phyloP scores from a whole-genome alignment of 2,329 filamentous ascomycete genomes.

The Epichloe typhina region DNA sequence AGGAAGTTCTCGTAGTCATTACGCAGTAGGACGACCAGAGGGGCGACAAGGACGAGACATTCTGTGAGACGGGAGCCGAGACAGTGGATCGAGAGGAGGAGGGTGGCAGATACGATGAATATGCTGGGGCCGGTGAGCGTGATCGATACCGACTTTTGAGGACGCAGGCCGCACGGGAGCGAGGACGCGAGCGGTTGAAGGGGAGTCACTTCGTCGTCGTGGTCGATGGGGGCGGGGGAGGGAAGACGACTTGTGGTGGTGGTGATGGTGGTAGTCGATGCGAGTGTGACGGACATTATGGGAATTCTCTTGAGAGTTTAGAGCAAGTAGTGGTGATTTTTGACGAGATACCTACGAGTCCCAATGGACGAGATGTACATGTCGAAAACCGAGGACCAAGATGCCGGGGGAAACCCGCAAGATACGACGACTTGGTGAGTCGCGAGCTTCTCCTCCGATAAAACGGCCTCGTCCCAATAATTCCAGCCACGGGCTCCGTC shows the following conservation, averaged over 20 bases:
- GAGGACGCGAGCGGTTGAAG: background rate
- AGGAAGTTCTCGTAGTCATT: constrained; percentile 67
- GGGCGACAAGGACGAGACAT: constrained; percentile 35
- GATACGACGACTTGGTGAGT: background rate
- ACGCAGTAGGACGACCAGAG: constrained; percentile 39
- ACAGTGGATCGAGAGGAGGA: constrained; percentile 40
- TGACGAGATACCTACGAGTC: background rate
- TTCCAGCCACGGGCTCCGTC: too few relatives aligned
- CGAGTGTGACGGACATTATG: constrained; percentile 4
- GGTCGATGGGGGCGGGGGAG: background rate
- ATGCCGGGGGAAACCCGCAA: background rate
- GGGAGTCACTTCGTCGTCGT: background rate
- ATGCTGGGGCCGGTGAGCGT: constrained; percentile 39
- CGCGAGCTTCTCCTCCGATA: background rate
- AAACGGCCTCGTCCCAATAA: too few relatives aligned
- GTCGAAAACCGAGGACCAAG: background rate
- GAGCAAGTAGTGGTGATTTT: background rate
- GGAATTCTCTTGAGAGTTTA: background rate
- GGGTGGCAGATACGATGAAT: constrained; percentile 28
- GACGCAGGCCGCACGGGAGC: constrained; percentile 17
- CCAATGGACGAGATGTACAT: background rate
- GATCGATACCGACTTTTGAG: constrained; percentile 36
- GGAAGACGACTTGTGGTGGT: background rate
- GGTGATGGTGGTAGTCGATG: background rate
- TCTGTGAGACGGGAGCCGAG: constrained; percentile 34